These are phyloP conservation scores for Aspergillus proliferans DNA, from an alignment of 2,329 filamentous ascomycete genomes.

Conservation along the genomic window DNA sequence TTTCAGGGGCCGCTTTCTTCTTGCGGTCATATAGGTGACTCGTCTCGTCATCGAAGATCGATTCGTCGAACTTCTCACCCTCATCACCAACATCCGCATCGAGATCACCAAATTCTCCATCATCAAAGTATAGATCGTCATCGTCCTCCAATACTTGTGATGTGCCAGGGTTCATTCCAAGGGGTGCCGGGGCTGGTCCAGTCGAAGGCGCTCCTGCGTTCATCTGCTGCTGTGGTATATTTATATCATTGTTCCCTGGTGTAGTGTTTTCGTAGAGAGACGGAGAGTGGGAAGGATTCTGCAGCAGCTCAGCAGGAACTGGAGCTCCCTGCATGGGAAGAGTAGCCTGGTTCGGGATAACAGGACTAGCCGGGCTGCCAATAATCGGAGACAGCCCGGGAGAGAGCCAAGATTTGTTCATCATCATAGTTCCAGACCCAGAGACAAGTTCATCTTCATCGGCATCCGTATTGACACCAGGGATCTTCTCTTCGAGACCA, in stretches of 20 bases:
- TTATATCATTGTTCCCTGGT: not conserved
- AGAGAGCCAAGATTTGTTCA: slow-evolving; percentile 27
- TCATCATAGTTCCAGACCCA: slow-evolving; percentile 19
- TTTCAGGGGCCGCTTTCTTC: slow-evolving; percentile 11
- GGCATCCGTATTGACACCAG: slow-evolving; percentile 43
- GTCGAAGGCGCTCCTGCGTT: not conserved
- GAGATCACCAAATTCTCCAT: slow-evolving; percentile 41
- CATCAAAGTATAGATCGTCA: slow-evolving; percentile 44
- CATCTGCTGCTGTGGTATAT: not conserved
- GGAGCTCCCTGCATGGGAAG: not conserved
- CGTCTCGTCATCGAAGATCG: slow-evolving; percentile 43
- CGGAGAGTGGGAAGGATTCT: slow-evolving; percentile 1
- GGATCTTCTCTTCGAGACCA: slow-evolving; percentile 43
- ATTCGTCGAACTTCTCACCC: slow-evolving; percentile 40
- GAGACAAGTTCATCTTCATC: slow-evolving; percentile 32
- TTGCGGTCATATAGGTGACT: slow-evolving; percentile 39
- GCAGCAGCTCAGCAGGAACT: not conserved
- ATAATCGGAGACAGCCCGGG: slow-evolving; percentile 32
- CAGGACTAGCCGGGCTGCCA: slow-evolving; percentile 26
- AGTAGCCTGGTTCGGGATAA: slow-evolving; percentile 10
- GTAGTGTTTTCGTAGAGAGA: not conserved
- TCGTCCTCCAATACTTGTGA: slow-evolving; percentile 12
- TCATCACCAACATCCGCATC: slow-evolving; percentile 22
- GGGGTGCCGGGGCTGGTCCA: not conserved
- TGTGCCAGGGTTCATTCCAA: not conserved